These are phyloP conservation scores for Podila epicladia DNA, from an alignment of 192 early-diverging fungal genomes.

Conservation along the genomic window DNA sequence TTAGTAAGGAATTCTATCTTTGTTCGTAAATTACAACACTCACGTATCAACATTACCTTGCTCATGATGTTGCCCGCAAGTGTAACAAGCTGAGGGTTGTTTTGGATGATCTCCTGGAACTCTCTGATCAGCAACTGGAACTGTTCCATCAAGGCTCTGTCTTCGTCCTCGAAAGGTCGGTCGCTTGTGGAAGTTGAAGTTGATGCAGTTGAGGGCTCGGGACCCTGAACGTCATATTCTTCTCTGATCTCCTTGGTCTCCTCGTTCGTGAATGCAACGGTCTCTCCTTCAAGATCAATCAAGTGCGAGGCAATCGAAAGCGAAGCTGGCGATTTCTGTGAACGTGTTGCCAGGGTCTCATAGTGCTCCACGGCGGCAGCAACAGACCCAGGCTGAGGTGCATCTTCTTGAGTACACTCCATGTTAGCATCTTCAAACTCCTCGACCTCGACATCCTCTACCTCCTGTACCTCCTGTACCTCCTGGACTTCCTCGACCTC, in stretches of 20 bases:
- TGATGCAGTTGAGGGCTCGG: not conserved
- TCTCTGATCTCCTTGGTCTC: not conserved
- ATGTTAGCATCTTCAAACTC: not conserved
- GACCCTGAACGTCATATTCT: not conserved
- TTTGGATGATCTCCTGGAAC: slow-evolving; percentile 44
- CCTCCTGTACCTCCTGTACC: not conserved
- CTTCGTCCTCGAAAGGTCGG: not conserved
- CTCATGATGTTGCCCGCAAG: slow-evolving; percentile 33
- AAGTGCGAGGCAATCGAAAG: not conserved
- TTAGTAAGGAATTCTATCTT: not conserved
- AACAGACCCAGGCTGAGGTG: not conserved
- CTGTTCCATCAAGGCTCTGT: slow-evolving; percentile 44
- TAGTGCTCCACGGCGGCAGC: slow-evolving; percentile 7
- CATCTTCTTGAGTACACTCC: not conserved
- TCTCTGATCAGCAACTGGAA: slow-evolving; percentile 41
- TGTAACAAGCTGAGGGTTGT: slow-evolving; percentile 34
- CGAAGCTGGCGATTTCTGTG: not conserved
- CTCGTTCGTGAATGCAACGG: not conserved
- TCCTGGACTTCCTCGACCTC: not conserved
- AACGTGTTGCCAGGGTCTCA: not conserved
- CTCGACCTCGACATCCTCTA: not conserved
- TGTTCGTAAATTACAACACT: not conserved
- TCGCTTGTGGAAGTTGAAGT: slow-evolving; percentile 25
- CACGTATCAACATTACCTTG: slow-evolving; percentile 22
- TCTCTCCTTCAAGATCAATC: not conserved